Evolutionary conservation across 192 early-diverging fungal species (phyloP).

Genomic region (Coemansia pectinata): DNA sequence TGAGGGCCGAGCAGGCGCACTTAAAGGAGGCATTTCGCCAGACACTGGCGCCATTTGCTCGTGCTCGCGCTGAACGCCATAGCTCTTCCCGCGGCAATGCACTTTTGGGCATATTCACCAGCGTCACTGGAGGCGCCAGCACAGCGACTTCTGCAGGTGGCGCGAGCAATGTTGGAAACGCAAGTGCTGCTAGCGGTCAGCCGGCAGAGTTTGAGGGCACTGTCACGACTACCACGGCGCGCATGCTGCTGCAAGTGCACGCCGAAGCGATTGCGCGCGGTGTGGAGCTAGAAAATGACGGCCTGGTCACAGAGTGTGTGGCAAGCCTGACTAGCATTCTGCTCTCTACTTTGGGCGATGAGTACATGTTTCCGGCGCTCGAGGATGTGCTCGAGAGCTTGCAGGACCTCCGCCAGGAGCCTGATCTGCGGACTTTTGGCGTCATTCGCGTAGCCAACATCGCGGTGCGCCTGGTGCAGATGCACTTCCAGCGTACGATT

Average conservation of each 20-base stretch:
- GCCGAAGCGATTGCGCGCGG: slow-evolving; percentile 77
- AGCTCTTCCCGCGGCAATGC: slow-evolving; percentile 42
- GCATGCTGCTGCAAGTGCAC: slow-evolving; percentile 66
- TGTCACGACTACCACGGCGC: slow-evolving; percentile 25
- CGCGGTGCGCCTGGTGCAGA: slow-evolving; percentile 36
- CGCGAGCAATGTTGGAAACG: neutral
- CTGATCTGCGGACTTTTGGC: slow-evolving; percentile 29
- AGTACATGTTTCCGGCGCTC: slow-evolving; percentile 81
- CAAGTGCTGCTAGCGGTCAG: neutral
- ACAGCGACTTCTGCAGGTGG: neutral
- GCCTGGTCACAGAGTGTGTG: slow-evolving; percentile 66
- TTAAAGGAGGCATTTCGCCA: slow-evolving; percentile 67
- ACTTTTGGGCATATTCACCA: slow-evolving; percentile 52
- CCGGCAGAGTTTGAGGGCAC: slow-evolving; percentile 17
- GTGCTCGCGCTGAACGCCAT: slow-evolving; percentile 42
- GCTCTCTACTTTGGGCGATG: slow-evolving; percentile 74
- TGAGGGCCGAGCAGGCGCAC: slow-evolving; percentile 73
- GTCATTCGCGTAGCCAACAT: slow-evolving; percentile 36
- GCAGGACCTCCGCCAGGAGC: slow-evolving; percentile 47
- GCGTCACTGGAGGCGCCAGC: slow-evolving; percentile 25
- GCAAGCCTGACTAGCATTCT: slow-evolving; percentile 72
- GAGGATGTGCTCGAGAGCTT: slow-evolving; percentile 62
- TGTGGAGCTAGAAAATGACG: slow-evolving; percentile 68
- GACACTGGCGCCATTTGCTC: slow-evolving; percentile 55
- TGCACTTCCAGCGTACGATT: slow-evolving; percentile 44